Percentiles rank a stretch among this genome's conserved stretches.
Conservation (phyloP, 805 yeast genomes). For the Nakazawaea ambrosiae region DNA sequence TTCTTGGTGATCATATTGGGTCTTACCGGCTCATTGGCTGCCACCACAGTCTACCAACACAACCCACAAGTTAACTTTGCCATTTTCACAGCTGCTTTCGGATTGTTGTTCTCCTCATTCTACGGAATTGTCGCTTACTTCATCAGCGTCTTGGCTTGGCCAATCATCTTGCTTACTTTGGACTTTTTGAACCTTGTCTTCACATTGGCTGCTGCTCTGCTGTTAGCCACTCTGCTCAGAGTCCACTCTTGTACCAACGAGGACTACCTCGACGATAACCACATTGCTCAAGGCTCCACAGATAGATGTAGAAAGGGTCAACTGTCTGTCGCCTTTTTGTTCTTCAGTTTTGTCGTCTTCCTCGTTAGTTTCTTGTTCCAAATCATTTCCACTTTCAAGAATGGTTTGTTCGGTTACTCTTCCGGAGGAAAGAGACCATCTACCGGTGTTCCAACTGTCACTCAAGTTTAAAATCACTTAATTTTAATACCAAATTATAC, state of each 20-base stretch:
- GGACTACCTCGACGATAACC: conserved; percentile 56
- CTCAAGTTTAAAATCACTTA: conserved; percentile 57
- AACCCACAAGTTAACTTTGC: conserved; percentile 84
- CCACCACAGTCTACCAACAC: conserved; percentile 41
- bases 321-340: conserved; percentile 74
- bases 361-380: conserved; percentile 55
- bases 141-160: conserved; percentile 79
- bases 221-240: conserved; percentile 85
- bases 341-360: conserved; percentile 74
- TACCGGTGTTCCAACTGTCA: conserved; percentile 85
- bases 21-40: conserved; percentile 81
- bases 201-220: conserved; percentile 92
- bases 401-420: conserved; percentile 52
- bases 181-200: conserved; percentile 89
- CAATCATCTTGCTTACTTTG: conserved; percentile 61
- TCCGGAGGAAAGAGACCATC: conserved; percentile 45
- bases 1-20: conserved; percentile 79
- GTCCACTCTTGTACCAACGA: conserved; percentile 78
- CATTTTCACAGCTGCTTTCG: conserved; percentile 85
- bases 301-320: conserved; percentile 96
- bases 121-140: conserved; percentile 78
- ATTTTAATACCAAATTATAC: too few species aligned
- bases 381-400: conserved; percentile 39
- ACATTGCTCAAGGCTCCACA: conserved; percentile 63
- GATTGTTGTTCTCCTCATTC: conserved; percentile 69